Conservation (phyloP, 306 rosid genomes). For the Trifolium pratense region DNA sequence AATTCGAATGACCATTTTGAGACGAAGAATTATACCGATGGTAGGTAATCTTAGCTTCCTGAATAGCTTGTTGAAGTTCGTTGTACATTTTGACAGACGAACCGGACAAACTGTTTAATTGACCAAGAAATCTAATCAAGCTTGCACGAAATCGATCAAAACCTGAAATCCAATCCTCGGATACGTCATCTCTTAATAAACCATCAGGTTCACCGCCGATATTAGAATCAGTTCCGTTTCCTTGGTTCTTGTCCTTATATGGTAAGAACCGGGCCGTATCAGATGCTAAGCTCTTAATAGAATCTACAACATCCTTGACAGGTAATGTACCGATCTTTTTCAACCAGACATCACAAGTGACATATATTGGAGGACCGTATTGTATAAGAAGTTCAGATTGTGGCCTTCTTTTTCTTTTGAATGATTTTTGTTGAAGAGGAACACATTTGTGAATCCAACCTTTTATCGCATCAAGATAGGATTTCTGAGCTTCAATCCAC, state of each 20-base stretch:
- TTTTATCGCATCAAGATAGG: slow-evolving; percentile 65
- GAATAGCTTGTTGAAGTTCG: slow-evolving; percentile 55
- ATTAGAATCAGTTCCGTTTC: slow-evolving; percentile 52
- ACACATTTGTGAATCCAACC: slow-evolving; percentile 88
- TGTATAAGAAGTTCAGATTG: slow-evolving; percentile 29
- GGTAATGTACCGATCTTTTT: slow-evolving; percentile 51
- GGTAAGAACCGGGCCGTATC: slow-evolving; percentile 70
- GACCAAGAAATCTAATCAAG: slow-evolving; percentile 62
- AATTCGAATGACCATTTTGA: slow-evolving; percentile 41
- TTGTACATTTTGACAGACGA: slow-evolving; percentile 64
- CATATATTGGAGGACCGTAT: slow-evolving; percentile 78
- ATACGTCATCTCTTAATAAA: slow-evolving; percentile 55
- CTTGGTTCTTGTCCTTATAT: slow-evolving; percentile 69
- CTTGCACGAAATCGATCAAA: slow-evolving; percentile 63
- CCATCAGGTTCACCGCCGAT: slow-evolving; percentile 53
- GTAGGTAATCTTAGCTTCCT: slow-evolving; percentile 44
- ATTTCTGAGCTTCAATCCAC: slow-evolving; percentile 87
- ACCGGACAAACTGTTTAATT: slow-evolving; percentile 61
- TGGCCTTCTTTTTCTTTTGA: slow-evolving; percentile 58
- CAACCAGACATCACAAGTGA: slow-evolving; percentile 68
- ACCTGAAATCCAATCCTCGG: slow-evolving; percentile 62
- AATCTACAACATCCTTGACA: slow-evolving; percentile 59
- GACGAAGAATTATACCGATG: slow-evolving; percentile 46
- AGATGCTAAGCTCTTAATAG: slow-evolving; percentile 65
- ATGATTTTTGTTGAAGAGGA: slow-evolving; percentile 48